Percentiles rank a stretch among this genome's conserved stretches.
These are phyloP conservation scores for Blastomyces parvus DNA, from an alignment of 2,329 filamentous ascomycete genomes.

Conservation along the genomic window DNA sequence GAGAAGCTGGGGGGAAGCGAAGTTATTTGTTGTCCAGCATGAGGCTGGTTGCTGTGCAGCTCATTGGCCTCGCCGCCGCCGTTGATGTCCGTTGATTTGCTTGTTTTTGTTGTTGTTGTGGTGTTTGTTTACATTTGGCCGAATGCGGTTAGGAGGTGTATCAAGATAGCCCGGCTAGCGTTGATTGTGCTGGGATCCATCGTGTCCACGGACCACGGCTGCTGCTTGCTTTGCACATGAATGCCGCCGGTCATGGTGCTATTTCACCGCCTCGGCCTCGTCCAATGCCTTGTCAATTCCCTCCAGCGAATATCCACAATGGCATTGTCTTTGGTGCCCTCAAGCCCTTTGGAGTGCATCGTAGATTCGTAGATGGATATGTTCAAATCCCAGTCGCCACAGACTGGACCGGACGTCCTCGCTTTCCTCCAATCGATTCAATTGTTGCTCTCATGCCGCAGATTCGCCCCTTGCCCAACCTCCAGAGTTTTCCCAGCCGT, in stretches of 20 bases:
- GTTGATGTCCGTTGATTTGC: background rate
- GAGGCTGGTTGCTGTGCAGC: conserved; percentile 8
- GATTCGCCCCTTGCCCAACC: background rate
- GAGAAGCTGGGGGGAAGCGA: conserved; percentile 15
- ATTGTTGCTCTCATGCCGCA: background rate
- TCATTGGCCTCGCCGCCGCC: conserved; percentile 1
- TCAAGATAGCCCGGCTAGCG: background rate
- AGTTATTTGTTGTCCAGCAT: conserved; percentile 20
- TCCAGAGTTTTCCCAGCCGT: background rate
- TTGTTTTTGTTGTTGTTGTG: conserved; percentile 7
- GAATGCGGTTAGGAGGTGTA: background rate
- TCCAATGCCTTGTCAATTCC: background rate
- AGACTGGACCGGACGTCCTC: background rate
- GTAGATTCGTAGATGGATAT: background rate
- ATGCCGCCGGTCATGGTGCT: background rate
- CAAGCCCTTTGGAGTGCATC: background rate
- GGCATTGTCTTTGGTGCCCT: background rate
- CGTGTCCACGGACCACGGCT: too few relatives aligned
- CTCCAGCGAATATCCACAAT: background rate
- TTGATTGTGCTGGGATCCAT: background rate
- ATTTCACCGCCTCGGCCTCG: conserved; percentile 4
- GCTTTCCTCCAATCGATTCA: background rate
- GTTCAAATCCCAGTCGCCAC: background rate
- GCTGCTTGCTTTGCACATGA: background rate
- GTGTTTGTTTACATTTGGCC: conserved; percentile 12